A percentile compares a stretch with the other conserved stretches of the same genome.
Evolutionary conservation across 2,329 filamentous ascomycete species (phyloP).

Genomic region (Juglanconis oblonga): DNA sequence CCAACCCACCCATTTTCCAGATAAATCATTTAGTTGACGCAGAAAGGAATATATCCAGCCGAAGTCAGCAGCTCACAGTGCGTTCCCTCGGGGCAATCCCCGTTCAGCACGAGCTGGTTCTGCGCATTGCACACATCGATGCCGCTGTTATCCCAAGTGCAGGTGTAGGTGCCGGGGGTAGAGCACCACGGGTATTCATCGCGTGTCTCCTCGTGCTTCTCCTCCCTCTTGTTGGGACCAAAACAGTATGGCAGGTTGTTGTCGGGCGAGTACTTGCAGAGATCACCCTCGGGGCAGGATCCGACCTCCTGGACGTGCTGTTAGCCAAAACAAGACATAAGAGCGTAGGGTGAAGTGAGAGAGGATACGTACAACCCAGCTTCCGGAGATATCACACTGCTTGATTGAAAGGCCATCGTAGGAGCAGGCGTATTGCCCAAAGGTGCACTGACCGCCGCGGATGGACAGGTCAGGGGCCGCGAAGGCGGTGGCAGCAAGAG

Average conservation of each 20-base stretch:
- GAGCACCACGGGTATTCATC: slow-evolving; percentile 1
- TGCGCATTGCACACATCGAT: slow-evolving; percentile 18
- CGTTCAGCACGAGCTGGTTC: slow-evolving; percentile 18
- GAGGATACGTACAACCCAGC: slow-evolving; percentile 11
- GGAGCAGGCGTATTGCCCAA: slow-evolving; percentile 18
- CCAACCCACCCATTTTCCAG: too few species aligned
- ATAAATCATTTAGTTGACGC: slow-evolving; percentile 4
- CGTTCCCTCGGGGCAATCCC: slow-evolving; percentile 10
- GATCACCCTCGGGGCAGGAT: slow-evolving; percentile 8
- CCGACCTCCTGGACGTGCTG: slow-evolving; percentile 8
- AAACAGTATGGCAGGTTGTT: slow-evolving; percentile 17
- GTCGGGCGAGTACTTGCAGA: slow-evolving; percentile 12
- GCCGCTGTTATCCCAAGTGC: slow-evolving; percentile 1
- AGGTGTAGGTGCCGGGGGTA: slow-evolving; percentile 16
- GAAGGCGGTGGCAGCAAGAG: slow-evolving; percentile 16
- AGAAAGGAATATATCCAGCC: slow-evolving; percentile 15
- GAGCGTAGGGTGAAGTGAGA: background rate
- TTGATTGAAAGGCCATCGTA: slow-evolving; percentile 7
- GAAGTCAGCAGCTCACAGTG: slow-evolving; percentile 12
- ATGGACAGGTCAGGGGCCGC: slow-evolving; percentile 9
- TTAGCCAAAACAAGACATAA: background rate
- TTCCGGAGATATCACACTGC: slow-evolving; percentile 14
- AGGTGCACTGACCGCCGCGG: slow-evolving; percentile 8
- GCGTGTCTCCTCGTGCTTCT: slow-evolving; percentile 1
- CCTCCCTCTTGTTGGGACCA: slow-evolving; percentile 2